Evolutionary conservation across 1,284 basidiomycete species (phyloP).

Genomic region (Boletellus dicymbophilus): DNA sequence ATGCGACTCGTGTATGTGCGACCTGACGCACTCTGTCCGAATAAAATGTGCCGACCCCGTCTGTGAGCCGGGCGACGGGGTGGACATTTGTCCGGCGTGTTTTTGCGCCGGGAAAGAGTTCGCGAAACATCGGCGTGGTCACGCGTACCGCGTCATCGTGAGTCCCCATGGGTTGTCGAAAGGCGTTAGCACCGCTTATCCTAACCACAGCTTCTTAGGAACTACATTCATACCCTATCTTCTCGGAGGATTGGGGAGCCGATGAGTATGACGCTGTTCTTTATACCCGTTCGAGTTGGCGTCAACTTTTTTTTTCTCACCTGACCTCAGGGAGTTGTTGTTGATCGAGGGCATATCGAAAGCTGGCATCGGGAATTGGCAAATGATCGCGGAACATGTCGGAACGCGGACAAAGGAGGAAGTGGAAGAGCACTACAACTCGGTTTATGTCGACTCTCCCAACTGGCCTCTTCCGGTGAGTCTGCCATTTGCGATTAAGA

Average conservation of each 20-base stretch:
- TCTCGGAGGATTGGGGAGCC: slow-evolving; percentile 95
- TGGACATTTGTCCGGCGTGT: slow-evolving; percentile 88
- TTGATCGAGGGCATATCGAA: slow-evolving; percentile 89
- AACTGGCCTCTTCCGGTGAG: slow-evolving; percentile 80
- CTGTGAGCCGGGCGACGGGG: slow-evolving; percentile 75
- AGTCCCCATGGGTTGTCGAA: slow-evolving; percentile 18
- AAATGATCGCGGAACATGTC: slow-evolving; percentile 94
- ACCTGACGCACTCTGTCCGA: slow-evolving; percentile 87
- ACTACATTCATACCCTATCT: slow-evolving; percentile 95
- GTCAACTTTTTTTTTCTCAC: slow-evolving; percentile 2
- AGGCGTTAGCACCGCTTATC: neutral
- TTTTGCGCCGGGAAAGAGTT: slow-evolving; percentile 94
- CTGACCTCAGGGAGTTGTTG: slow-evolving; percentile 72
- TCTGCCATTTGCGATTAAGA: too few relatives aligned
- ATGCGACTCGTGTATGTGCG: slow-evolving; percentile 73
- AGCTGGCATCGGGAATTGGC: slow-evolving; percentile 97
- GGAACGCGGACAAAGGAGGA: slow-evolving; percentile 96
- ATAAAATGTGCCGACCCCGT: slow-evolving; percentile 87
- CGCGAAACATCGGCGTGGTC: slow-evolving; percentile 82
- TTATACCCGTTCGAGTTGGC: neutral
- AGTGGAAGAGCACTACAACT: slow-evolving; percentile 88
- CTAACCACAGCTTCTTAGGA: slow-evolving; percentile 54
- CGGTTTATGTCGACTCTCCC: slow-evolving; percentile 79
- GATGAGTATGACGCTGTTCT: slow-evolving; percentile 73
- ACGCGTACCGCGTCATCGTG: slow-evolving; percentile 94